These are phyloP conservation scores for Houttuynia cordata DNA, from an alignment of 164 flowering plant species.

Conservation along the genomic window DNA sequence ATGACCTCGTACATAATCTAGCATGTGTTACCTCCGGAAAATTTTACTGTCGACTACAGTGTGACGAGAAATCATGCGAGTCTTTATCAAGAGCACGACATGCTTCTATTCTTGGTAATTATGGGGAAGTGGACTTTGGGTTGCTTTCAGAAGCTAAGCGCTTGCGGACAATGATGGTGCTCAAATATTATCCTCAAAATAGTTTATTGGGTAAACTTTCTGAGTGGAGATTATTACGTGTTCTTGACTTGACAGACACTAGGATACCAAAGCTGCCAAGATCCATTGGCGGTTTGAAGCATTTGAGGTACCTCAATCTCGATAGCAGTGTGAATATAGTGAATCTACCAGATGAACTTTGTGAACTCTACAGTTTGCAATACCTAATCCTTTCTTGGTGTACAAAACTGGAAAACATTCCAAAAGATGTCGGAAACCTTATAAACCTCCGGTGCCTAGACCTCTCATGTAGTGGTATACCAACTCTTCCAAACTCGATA, in stretches of 20 bases:
- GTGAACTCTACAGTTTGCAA: slow-evolving; percentile 1
- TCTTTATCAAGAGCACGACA: neutral
- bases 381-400: neutral
- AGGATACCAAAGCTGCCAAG: neutral
- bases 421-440: neutral
- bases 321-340: neutral
- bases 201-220: no score
- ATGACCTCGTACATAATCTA: slow-evolving; percentile 6
- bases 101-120: neutral
- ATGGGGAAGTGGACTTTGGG: neutral
- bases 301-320: slow-evolving; percentile 5
- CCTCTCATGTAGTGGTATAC: neutral
- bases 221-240: neutral
- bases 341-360: slow-evolving; percentile 1
- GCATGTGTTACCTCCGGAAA: neutral
- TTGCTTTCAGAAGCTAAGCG: neutral
- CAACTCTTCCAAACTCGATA: slow-evolving; percentile 1
- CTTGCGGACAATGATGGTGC: neutral
- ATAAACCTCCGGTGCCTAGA: neutral
- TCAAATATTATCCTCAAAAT: neutral
- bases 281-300: slow-evolving; percentile 1
- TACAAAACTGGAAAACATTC: neutral
- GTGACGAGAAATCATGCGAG: neutral
- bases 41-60: neutral
- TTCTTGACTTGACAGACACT: neutral